These are phyloP conservation scores for Schizophyllum amplum DNA, from an alignment of 1,284 basidiomycete genomes.

Conservation along the genomic window DNA sequence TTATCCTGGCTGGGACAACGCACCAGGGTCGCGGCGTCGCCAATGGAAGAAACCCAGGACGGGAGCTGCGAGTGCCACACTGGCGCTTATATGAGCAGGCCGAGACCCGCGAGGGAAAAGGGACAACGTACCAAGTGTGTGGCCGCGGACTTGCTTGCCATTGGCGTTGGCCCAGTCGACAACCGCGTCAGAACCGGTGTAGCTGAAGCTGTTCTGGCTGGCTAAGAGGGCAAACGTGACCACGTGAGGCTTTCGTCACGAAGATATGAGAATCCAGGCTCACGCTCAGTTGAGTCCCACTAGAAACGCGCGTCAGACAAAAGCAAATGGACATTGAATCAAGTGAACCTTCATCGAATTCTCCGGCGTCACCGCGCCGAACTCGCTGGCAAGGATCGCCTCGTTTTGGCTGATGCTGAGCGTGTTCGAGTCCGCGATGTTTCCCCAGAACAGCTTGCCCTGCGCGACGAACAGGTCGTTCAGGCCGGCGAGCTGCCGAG, in stretches of 20 bases:
- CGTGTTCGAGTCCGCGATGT: neutral
- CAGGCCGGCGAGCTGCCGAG: neutral
- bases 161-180: conserved; percentile 32
- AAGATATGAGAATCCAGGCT: too few relatives aligned
- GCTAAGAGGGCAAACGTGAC: neutral
- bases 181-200: conserved; percentile 2
- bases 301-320: neutral
- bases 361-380: conserved; percentile 10
- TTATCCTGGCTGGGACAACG: neutral
- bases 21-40: conserved; percentile 24
- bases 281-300: conserved; percentile 46
- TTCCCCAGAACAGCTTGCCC: neutral
- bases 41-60: conserved; percentile 31
- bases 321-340: neutral
- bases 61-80: conserved; percentile 46
- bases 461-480: neutral
- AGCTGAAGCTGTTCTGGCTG: neutral
- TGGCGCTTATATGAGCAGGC: conserved; percentile 1
- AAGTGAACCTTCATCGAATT: conserved; percentile 10
- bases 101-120: neutral
- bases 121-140: conserved; percentile 29
- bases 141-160: conserved; percentile 38
- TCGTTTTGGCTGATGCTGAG: conserved; percentile 9
- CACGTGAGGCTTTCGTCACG: neutral
- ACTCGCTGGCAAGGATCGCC: conserved; percentile 7